Evolutionary conservation across 768 basidiomycete species (phyloP).

Genomic region (Lactarius deliciosus): DNA sequence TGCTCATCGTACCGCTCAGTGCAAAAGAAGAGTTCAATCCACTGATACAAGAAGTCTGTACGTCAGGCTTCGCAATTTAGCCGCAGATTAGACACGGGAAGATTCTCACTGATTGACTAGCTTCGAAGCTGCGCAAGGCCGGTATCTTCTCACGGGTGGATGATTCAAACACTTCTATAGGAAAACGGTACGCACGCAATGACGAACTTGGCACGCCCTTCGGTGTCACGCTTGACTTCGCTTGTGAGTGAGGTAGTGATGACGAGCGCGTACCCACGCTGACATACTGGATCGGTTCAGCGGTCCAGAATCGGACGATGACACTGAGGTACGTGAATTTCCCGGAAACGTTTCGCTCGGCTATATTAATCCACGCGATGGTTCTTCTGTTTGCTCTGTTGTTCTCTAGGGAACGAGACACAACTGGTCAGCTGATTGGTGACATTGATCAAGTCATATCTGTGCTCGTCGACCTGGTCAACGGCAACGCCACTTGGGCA

Average conservation of each 20-base stretch:
- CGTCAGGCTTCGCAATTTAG: conserved; percentile 37
- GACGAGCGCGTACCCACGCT: conserved; percentile 21
- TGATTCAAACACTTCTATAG: conserved; percentile 93
- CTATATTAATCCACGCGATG: conserved; percentile 11
- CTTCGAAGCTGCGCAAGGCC: conserved; percentile 79
- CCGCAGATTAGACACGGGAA: conserved; percentile 12
- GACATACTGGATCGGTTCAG: conserved; percentile 42
- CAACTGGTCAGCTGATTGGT: conserved; percentile 90
- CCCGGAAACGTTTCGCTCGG: conserved; percentile 9
- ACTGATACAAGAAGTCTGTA: conserved; percentile 86
- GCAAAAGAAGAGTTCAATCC: conserved; percentile 81
- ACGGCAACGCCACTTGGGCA: conserved; percentile 74
- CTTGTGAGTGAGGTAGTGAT: conserved; percentile 50
- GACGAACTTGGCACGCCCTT: conserved; percentile 98
- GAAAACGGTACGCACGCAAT: conserved; percentile 95
- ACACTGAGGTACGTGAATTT: conserved; percentile 72
- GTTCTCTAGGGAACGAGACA: conserved; percentile 80
- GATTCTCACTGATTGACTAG: conserved; percentile 43
- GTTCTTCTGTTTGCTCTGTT: conserved; percentile 14
- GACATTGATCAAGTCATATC: conserved; percentile 83
- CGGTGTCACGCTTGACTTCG: conserved; percentile 95
- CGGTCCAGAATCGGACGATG: conserved; percentile 88
- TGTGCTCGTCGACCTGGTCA: conserved; percentile 74
- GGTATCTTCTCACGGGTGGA: conserved; percentile 94
- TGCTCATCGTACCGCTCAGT: conserved; percentile 93